Conservation (phyloP, 495 filamentous ascomycete species). For the Choiromyces venosus region DNA sequence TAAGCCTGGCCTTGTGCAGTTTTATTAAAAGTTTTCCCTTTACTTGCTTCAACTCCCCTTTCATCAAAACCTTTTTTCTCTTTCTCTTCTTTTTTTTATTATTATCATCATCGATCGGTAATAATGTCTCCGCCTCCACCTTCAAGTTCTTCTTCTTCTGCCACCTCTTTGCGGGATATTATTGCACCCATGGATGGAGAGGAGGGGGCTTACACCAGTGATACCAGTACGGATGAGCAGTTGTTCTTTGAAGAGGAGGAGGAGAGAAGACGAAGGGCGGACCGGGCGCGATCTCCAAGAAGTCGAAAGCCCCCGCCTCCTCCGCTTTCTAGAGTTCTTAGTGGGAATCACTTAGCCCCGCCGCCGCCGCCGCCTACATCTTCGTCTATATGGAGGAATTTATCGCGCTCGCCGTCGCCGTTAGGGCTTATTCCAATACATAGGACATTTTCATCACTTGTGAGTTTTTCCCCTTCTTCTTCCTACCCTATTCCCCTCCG, state of each 20-base stretch:
- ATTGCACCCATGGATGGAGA: neutral
- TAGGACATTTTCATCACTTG: slow-evolving; percentile 62
- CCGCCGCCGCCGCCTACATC: slow-evolving; percentile 13
- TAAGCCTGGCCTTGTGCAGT: slow-evolving; percentile 1
- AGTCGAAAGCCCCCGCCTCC: slow-evolving; percentile 20
- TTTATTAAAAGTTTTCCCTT: neutral
- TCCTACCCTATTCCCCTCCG: neutral
- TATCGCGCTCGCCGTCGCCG: slow-evolving; percentile 83
- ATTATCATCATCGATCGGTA: neutral
- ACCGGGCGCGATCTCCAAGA: slow-evolving; percentile 23
- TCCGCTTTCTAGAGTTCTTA: slow-evolving; percentile 17
- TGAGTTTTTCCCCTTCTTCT: slow-evolving; percentile 40
- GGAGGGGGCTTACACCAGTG: neutral
- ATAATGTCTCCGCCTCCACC: neutral
- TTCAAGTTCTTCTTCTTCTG: neutral
- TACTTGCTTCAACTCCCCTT: neutral
- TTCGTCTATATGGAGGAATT: slow-evolving; percentile 56
- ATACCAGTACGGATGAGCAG: neutral
- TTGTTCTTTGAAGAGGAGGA: slow-evolving; percentile 1
- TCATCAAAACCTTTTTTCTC: too few relatives aligned
- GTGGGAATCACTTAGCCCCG: slow-evolving; percentile 14
- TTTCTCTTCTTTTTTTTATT: neutral
- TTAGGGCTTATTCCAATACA: slow-evolving; percentile 95
- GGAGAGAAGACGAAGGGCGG: slow-evolving; percentile 17
- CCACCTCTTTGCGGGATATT: neutral